Conservation (phyloP, 805 yeast genomes). For the Wickerhamiella azyma region DNA sequence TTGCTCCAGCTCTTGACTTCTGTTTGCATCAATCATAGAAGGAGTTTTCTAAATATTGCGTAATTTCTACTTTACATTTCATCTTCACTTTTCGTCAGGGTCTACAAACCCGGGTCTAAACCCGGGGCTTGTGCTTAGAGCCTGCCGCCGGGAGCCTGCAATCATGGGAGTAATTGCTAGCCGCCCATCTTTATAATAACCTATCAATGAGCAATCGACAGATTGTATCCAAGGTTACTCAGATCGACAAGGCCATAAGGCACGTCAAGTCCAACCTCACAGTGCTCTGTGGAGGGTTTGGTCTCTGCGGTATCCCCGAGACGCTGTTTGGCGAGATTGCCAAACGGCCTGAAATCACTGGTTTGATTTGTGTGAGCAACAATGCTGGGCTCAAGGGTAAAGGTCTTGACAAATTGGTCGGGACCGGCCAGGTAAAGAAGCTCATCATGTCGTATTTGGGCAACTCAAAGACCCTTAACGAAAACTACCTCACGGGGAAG, state of each 20-base stretch:
- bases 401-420: slow-evolving; percentile 32
- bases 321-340: slow-evolving; percentile 30
- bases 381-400: slow-evolving; percentile 36
- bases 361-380: slow-evolving; percentile 35
- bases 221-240: slow-evolving; percentile 13
- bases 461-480: slow-evolving; percentile 31
- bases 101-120: too few species aligned
- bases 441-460: slow-evolving; percentile 38
- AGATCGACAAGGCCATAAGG: slow-evolving; percentile 15
- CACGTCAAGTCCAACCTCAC: slow-evolving; percentile 22
- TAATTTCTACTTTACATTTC: neutral
- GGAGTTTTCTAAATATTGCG: neutral
- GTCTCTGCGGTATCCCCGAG: slow-evolving; percentile 36
- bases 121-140: too few species aligned
- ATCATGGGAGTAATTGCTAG: too few species aligned
- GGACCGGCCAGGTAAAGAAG: slow-evolving; percentile 31
- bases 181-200: too few species aligned
- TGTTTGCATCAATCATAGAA: slow-evolving; percentile 29
- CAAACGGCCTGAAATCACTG: slow-evolving; percentile 24
- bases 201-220: neutral
- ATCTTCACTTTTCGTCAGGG: too few species aligned
- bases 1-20: slow-evolving; percentile 44
- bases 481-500: slow-evolving; percentile 30
- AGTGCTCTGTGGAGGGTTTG: slow-evolving; percentile 38
- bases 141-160: too few species aligned